Percentiles rank a stretch among this genome's conserved stretches.
These are phyloP conservation scores for Cunninghamia lanceolata DNA, from an alignment of 75 land plant species.

Conservation along the genomic window DNA sequence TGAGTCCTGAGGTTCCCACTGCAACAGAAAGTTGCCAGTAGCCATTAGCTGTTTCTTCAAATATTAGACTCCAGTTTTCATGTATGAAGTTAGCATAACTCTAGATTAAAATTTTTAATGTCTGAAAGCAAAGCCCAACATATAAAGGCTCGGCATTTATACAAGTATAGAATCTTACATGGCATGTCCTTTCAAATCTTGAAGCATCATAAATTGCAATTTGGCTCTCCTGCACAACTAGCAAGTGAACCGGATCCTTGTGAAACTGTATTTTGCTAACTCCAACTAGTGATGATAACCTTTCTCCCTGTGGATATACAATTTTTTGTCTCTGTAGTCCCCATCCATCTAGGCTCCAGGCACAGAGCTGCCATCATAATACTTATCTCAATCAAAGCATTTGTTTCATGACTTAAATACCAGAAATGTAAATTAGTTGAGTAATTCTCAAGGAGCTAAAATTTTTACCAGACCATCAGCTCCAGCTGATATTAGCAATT, in stretches of 20 bases:
- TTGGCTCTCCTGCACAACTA: constrained; percentile 55
- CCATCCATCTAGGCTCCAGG: not conserved
- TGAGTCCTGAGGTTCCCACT: constrained; percentile 54
- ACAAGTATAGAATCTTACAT: constrained; percentile 25
- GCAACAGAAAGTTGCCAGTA: not conserved
- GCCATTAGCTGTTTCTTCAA: not conserved
- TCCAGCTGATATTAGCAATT: not conserved
- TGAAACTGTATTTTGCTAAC: constrained; percentile 65
- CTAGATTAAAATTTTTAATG: not conserved
- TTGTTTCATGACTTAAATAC: not conserved
- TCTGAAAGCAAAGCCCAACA: not conserved
- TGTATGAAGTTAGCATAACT: not conserved
- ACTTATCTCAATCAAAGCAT: not conserved
- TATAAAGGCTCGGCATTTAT: not conserved
- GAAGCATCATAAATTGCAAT: constrained; percentile 47
- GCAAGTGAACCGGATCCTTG: constrained; percentile 42
- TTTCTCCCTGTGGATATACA: not conserved
- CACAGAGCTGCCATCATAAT: not conserved
- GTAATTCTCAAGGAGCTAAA: not conserved
- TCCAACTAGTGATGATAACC: constrained; percentile 11
- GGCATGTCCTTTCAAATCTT: constrained; percentile 36
- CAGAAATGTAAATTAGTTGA: not conserved
- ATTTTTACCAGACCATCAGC: constrained; percentile 39
- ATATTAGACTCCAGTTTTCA: not conserved
- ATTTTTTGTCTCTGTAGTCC: not conserved